Evolutionary conservation across 176 grass and related monocot genomes (phyloP).

Genomic region (Oryza glaberrima): DNA sequence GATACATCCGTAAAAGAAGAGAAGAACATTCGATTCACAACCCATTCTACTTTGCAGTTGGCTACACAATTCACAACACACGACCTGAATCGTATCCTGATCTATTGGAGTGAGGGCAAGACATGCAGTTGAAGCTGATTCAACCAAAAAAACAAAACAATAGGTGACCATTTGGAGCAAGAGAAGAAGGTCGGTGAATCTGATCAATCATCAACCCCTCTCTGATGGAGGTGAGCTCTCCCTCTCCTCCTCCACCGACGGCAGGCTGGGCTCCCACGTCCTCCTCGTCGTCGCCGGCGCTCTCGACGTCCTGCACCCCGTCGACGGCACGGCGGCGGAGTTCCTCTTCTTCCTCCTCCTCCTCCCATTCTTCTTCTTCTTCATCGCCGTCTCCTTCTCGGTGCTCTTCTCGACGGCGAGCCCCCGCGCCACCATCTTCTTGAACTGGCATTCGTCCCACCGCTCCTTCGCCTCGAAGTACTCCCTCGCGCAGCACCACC

Average conservation of each 20-base stretch:
- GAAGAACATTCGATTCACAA: neutral
- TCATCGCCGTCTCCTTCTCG: neutral
- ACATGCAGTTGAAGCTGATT: too few species aligned
- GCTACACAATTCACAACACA: too few species aligned
- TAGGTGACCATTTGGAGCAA: too few species aligned
- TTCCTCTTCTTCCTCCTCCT: neutral
- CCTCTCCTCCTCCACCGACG: slow-evolving; percentile 47
- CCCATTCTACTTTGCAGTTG: too few species aligned
- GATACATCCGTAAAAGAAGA: neutral
- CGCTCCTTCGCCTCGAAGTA: slow-evolving; percentile 34
- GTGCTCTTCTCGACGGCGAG: slow-evolving; percentile 22
- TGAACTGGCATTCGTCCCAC: slow-evolving; percentile 37
- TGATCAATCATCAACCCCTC: too few species aligned
- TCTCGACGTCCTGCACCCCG: too few species aligned
- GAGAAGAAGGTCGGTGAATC: too few species aligned
- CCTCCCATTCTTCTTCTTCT: neutral
- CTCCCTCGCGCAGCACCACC: slow-evolving; percentile 37
- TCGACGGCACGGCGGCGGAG: neutral
- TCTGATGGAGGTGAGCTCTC: neutral
- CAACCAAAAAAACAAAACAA: too few species aligned
- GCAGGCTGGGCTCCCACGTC: slow-evolving; percentile 59
- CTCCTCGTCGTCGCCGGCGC: neutral
- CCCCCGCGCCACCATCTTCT: slow-evolving; percentile 20
- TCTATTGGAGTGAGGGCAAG: too few species aligned
- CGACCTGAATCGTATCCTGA: too few species aligned